Evolutionary conservation across 2,329 filamentous ascomycete genomes (phyloP).

Genomic region (Cladophialophora yegresii): DNA sequence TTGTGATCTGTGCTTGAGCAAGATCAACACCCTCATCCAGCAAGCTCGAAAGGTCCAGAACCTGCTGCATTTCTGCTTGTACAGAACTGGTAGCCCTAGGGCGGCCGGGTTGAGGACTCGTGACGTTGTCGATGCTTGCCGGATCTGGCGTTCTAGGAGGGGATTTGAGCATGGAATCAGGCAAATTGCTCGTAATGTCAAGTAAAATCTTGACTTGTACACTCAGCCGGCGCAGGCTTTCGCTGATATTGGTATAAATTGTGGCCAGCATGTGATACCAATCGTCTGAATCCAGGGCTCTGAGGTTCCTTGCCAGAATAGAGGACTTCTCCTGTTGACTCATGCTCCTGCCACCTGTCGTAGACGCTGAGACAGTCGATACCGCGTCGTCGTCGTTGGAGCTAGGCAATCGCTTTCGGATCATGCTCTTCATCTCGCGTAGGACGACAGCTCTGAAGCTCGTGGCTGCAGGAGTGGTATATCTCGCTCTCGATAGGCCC

Average conservation of each 20-base stretch:
- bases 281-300: slow-evolving; percentile 78
- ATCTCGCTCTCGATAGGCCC: slow-evolving; percentile 78
- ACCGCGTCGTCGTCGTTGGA: slow-evolving; percentile 93
- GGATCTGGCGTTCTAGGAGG: slow-evolving; percentile 52
- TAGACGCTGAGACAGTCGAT: slow-evolving; percentile 83
- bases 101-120: slow-evolving; percentile 27
- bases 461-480: slow-evolving; percentile 77
- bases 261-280: slow-evolving; percentile 79
- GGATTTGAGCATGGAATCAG: slow-evolving; percentile 48
- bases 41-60: slow-evolving; percentile 65
- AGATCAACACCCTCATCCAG: slow-evolving; percentile 68
- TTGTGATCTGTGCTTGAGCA: slow-evolving; percentile 64
- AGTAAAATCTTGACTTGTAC: slow-evolving; percentile 94
- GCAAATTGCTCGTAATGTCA: slow-evolving; percentile 76
- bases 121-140: slow-evolving; percentile 24
- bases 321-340: slow-evolving; percentile 87
- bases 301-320: slow-evolving; percentile 81
- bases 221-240: slow-evolving; percentile 79
- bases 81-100: slow-evolving; percentile 34
- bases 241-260: slow-evolving; percentile 84
- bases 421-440: slow-evolving; percentile 81
- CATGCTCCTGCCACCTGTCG: slow-evolving; percentile 66
- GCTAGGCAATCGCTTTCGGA: slow-evolving; percentile 82
- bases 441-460: slow-evolving; percentile 81
- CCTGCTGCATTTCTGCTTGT: slow-evolving; percentile 64